Percentiles rank a stretch among this genome's conserved stretches.
These are phyloP conservation scores for Chlamydomonas asymmetrica DNA, from an alignment of 139 green algal genomes.

Conservation along the genomic window DNA sequence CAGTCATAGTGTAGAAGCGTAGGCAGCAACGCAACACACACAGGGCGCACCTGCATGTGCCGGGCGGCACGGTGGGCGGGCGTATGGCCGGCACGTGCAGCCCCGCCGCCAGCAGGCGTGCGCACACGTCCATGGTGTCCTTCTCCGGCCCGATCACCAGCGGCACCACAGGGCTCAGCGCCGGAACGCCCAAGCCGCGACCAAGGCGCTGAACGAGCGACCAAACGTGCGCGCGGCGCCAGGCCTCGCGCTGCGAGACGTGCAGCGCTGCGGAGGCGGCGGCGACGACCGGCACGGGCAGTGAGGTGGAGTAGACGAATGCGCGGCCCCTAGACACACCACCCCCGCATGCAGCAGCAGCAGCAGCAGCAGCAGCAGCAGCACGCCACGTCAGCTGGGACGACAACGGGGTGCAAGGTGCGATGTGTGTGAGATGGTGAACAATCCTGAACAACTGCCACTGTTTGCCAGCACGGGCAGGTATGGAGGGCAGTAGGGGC, in stretches of 20 bases:
- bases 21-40: neutral
- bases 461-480: constrained; percentile 16
- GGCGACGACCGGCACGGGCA: constrained; percentile 79
- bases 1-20: neutral
- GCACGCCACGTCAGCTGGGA: neutral
- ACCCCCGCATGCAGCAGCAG: neutral
- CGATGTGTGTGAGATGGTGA: too few relatives aligned
- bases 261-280: constrained; percentile 71
- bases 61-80: constrained; percentile 85
- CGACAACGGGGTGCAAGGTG: too few relatives aligned
- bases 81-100: constrained; percentile 91
- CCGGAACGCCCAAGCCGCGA: constrained; percentile 49
- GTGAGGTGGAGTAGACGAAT: constrained; percentile 84
- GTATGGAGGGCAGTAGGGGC: too few relatives aligned
- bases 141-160: constrained; percentile 80
- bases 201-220: constrained; percentile 48
- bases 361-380: neutral
- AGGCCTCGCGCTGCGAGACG: constrained; percentile 70
- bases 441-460: too few relatives aligned
- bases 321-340: constrained; percentile 44
- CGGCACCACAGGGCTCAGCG: constrained; percentile 80
- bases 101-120: constrained; percentile 49
- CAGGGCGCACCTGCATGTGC: constrained; percentile 73
- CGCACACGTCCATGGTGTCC: constrained; percentile 55
- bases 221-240: constrained; percentile 73